Conservation (phyloP, 805 yeast species). For the Tetrapisispora taiwanensis region DNA sequence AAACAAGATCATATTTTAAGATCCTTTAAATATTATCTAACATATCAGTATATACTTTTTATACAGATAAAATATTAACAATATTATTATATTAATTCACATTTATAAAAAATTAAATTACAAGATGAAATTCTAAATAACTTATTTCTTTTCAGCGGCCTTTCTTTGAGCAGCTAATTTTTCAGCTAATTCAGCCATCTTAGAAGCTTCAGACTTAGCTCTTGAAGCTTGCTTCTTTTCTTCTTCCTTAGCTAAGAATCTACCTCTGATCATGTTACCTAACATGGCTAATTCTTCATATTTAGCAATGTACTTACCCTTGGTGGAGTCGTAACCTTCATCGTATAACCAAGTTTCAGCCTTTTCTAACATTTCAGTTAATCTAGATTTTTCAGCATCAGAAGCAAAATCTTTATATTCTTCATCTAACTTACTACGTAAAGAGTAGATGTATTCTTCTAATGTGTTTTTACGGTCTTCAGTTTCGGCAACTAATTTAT, state of each 20-base stretch:
- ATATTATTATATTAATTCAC: conserved; percentile 1
- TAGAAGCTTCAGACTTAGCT: conserved; percentile 77
- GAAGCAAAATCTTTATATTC: conserved; percentile 78
- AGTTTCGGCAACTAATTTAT: conserved; percentile 93
- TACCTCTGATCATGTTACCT: conserved; percentile 92
- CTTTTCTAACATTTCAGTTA: conserved; percentile 59
- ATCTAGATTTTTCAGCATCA: conserved; percentile 75
- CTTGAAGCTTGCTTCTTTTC: conserved; percentile 83
- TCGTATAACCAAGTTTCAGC: conserved; percentile 98
- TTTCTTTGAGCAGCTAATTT: conserved; percentile 71
- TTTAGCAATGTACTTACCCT: conserved; percentile 93
- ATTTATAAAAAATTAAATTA: conserved; percentile 1
- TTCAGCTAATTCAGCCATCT: conserved; percentile 74
- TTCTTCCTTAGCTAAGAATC: conserved; percentile 87
- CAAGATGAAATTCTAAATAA: conserved; percentile 1
- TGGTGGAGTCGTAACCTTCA: conserved; percentile 89
- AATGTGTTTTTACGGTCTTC: conserved; percentile 97
- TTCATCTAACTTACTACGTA: conserved; percentile 93
- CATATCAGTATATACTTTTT: neutral
- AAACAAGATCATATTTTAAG: too few species aligned
- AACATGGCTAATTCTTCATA: conserved; percentile 90
- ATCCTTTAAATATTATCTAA: too few species aligned
- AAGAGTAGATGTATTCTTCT: conserved; percentile 94
- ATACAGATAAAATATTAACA: neutral
- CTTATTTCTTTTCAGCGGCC: conserved; percentile 31